Percentiles rank a stretch among this genome's conserved stretches.
phyloP scores from a whole-genome alignment of 352 stramenopile genomes.

The Phytophthora megakarya region DNA sequence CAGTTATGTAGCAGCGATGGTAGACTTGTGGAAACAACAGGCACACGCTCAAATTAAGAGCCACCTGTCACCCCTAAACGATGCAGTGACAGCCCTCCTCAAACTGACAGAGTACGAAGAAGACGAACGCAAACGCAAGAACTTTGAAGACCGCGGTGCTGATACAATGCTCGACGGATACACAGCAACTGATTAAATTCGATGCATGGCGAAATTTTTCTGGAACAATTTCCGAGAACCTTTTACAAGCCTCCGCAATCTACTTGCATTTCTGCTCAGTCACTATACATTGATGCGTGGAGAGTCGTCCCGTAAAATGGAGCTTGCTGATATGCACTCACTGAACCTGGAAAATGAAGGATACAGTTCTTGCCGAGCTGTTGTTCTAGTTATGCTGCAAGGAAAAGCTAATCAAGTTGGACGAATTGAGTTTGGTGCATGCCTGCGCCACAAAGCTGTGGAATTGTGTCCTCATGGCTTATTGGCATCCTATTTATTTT shows the following conservation, averaged over 20 bases:
- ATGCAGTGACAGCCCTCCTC: slow-evolving; percentile 2
- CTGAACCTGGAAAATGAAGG: not conserved
- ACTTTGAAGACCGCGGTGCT: slow-evolving; percentile 3
- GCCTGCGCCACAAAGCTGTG: no score
- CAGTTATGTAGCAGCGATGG: slow-evolving; percentile 1
- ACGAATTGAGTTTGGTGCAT: no score
- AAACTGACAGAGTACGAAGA: slow-evolving; percentile 8
- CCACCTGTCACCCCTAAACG: not conserved
- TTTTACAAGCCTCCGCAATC: not conserved
- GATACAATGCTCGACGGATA: slow-evolving; percentile 7
- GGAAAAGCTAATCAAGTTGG: no score
- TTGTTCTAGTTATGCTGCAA: no score
- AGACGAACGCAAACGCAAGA: slow-evolving; percentile 5
- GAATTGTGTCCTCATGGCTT: no score
- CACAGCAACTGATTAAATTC: slow-evolving; percentile 1
- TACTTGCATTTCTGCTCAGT: not conserved
- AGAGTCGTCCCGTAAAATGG: not conserved
- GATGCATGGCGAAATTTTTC: not conserved
- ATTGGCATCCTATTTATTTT: no score
- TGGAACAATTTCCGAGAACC: not conserved
- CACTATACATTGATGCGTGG: not conserved
- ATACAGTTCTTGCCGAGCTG: no score
- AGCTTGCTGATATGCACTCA: not conserved
- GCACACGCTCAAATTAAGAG: not conserved
- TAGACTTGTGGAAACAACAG: slow-evolving; percentile 4